These are phyloP conservation scores for Gynostemma pentaphyllum DNA, from an alignment of 306 rosid species.

Conservation along the genomic window DNA sequence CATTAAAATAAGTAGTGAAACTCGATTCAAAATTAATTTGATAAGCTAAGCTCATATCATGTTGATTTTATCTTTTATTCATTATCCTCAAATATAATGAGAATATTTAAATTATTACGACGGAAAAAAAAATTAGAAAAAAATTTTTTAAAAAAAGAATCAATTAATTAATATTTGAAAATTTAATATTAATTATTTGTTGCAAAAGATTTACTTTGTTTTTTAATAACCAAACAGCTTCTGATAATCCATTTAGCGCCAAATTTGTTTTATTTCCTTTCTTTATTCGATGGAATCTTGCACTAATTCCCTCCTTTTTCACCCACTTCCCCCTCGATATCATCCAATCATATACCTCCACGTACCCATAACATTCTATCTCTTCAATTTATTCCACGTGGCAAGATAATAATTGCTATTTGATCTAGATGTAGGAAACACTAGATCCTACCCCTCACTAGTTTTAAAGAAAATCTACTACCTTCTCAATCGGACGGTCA, in stretches of 20 bases:
- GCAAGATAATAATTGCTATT: background rate
- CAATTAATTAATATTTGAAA: background rate
- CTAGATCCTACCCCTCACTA: background rate
- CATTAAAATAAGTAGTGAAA: no score
- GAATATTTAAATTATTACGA: background rate
- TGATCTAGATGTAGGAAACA: background rate
- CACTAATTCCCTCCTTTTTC: slow-evolving; percentile 5
- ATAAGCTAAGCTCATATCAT: no score
- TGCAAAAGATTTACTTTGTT: no score
- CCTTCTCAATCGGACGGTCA: slow-evolving; percentile 34
- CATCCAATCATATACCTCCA: background rate
- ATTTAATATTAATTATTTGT: no score
- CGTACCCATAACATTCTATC: background rate
- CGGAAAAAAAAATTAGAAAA: background rate
- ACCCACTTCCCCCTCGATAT: background rate
- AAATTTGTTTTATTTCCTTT: slow-evolving; percentile 7
- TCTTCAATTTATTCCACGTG: background rate
- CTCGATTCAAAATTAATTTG: no score
- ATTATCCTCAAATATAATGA: background rate
- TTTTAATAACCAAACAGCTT: no score
- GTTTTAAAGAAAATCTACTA: slow-evolving; percentile 16
- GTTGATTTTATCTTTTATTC: no score
- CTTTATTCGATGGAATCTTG: slow-evolving; percentile 7
- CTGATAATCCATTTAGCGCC: slow-evolving; percentile 11
- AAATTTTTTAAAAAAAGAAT: slow-evolving; percentile 1